Conservation (phyloP, 116 monocot species). For the Iris pallida region DNA sequence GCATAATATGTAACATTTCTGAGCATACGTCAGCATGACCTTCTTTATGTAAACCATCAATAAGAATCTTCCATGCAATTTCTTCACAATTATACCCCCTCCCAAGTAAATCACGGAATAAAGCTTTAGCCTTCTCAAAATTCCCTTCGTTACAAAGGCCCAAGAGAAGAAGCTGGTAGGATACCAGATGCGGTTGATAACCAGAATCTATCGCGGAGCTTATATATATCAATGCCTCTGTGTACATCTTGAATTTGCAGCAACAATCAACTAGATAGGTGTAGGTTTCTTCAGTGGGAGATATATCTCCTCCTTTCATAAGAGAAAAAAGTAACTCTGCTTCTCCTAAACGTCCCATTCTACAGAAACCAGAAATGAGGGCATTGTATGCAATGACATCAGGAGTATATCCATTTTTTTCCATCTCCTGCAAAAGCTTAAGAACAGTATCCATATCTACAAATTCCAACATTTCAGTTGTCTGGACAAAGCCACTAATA, state of each 20-base stretch:
- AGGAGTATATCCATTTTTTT: slow-evolving; percentile 27
- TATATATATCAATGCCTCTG: slow-evolving; percentile 36
- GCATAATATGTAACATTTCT: slow-evolving; percentile 57
- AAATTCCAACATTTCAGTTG: slow-evolving; percentile 29
- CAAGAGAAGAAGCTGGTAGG: slow-evolving; percentile 26
- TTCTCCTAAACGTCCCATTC: slow-evolving; percentile 29
- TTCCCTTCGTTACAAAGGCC: slow-evolving; percentile 48
- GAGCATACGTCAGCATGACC: slow-evolving; percentile 38
- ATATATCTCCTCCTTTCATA: slow-evolving; percentile 42
- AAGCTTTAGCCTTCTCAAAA: slow-evolving; percentile 42
- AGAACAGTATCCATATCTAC: slow-evolving; percentile 25
- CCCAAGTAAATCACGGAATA: slow-evolving; percentile 39
- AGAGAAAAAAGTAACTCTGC: slow-evolving; percentile 26
- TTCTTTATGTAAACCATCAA: slow-evolving; percentile 51
- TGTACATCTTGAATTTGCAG: slow-evolving; percentile 32
- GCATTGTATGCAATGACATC: slow-evolving; percentile 29
- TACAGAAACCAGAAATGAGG: slow-evolving; percentile 46
- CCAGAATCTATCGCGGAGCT: slow-evolving; percentile 32
- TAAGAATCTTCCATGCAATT: slow-evolving; percentile 61
- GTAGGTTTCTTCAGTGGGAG: slow-evolving; percentile 45
- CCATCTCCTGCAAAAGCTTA: slow-evolving; percentile 48
- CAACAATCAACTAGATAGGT: slow-evolving; percentile 41
- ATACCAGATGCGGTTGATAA: slow-evolving; percentile 36
- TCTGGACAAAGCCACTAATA: slow-evolving; percentile 11
- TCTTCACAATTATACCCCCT: slow-evolving; percentile 58